A percentile compares a stretch with the other conserved stretches of the same genome.
phyloP scores from a whole-genome alignment of 2,329 filamentous ascomycete genomes.

The Ceratocystis variospora region DNA sequence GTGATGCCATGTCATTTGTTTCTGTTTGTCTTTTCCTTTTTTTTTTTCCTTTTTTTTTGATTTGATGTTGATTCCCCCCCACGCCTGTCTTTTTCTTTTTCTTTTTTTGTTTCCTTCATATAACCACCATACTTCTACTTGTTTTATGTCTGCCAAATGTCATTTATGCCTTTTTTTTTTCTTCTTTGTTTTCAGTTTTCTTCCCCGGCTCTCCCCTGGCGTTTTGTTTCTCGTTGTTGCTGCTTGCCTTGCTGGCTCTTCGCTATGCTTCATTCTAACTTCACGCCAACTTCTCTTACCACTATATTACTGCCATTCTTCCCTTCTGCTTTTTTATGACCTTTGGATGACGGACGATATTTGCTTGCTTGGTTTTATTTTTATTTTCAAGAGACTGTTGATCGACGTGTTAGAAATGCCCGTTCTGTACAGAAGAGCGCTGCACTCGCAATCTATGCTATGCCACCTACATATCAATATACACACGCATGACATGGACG shows the following conservation, averaged over 20 bases:
- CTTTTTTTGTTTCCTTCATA: not conserved
- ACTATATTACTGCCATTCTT: not conserved
- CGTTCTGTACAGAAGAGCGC: too few species aligned
- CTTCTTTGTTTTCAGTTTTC: not conserved
- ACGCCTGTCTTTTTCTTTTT: not conserved
- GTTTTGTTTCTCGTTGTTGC: not conserved
- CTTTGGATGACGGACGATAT: not conserved
- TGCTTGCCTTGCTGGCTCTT: not conserved
- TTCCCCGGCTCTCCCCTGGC: not conserved
- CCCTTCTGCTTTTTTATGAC: not conserved
- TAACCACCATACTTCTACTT: slow-evolving; percentile 2
- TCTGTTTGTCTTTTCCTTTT: not conserved
- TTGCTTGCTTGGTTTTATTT: not conserved
- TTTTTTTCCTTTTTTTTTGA: slow-evolving; percentile 8
- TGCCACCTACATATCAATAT: too few species aligned
- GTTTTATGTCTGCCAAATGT: slow-evolving; percentile 5
- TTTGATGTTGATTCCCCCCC: slow-evolving; percentile 7
- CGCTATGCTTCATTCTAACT: not conserved
- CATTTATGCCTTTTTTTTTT: not conserved
- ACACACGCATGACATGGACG: too few species aligned
- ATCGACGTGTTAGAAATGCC: not conserved
- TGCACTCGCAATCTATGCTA: too few species aligned
- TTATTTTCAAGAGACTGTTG: not conserved
- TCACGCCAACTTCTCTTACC: not conserved
- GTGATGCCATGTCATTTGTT: too few species aligned